Conservation (phyloP, 2,329 filamentous ascomycete genomes). For the Colletotrichum sp. region DNA sequence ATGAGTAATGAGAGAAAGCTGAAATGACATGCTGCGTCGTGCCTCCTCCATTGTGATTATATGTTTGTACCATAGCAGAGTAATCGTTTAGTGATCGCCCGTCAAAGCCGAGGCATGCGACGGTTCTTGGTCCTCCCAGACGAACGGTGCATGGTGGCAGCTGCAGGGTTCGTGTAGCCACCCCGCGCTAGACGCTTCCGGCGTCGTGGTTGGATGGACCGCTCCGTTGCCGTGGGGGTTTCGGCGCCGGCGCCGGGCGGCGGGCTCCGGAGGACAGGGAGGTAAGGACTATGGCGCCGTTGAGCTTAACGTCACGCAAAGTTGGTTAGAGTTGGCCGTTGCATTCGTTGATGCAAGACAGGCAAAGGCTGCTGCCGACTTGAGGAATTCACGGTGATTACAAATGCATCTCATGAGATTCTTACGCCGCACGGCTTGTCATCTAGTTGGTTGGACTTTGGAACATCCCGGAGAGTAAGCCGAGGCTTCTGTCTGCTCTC, state of each 20-base stretch:
- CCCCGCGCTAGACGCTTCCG: neutral
- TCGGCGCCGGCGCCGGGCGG: neutral
- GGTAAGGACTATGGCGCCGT: neutral
- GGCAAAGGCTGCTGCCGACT: neutral
- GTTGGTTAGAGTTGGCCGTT: neutral
- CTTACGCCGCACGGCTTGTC: neutral
- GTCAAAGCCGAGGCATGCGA: neutral
- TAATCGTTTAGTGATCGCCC: neutral
- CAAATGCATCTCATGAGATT: neutral
- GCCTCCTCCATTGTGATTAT: neutral
- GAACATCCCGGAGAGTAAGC: neutral
- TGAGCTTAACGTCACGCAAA: neutral
- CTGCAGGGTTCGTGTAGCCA: constrained; percentile 2
- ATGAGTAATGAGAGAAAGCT: neutral
- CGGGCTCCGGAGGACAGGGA: neutral
- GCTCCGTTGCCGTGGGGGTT: neutral
- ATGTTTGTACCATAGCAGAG: neutral
- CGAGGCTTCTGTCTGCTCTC: neutral
- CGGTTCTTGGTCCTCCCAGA: neutral
- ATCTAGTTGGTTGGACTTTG: neutral
- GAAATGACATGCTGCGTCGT: neutral
- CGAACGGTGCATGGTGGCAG: neutral
- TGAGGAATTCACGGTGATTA: neutral
- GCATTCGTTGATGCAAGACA: neutral
- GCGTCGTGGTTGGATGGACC: neutral